Conservation (phyloP, 1,139 yeast species). For the Saccharomyces hybrid region DNA sequence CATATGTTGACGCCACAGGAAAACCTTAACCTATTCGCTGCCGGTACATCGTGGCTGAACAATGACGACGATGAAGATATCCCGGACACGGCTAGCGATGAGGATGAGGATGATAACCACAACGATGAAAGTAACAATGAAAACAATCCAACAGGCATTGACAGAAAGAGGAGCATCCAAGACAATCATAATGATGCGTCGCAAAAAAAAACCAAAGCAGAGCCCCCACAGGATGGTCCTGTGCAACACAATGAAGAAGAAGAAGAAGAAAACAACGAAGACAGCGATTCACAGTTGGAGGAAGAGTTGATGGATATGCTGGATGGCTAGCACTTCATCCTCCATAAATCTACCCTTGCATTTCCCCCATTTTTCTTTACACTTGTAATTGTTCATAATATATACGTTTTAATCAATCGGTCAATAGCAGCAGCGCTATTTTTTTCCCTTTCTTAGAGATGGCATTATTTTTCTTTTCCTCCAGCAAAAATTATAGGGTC, state of each 20-base stretch:
- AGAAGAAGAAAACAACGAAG: constrained; percentile 10
- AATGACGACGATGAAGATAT: constrained; percentile 32
- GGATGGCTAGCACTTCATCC: constrained; percentile 10
- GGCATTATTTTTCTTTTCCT: not conserved
- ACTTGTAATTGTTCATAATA: not conserved
- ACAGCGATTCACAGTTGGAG: constrained; percentile 34
- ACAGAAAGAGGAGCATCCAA: not conserved
- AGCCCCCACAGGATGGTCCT: constrained; percentile 6
- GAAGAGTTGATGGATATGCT: constrained; percentile 34
- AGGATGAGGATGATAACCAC: constrained; percentile 22
- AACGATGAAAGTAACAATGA: constrained; percentile 17
- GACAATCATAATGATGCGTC: constrained; percentile 3
- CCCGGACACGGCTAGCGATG: constrained; percentile 28
- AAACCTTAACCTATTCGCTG: constrained; percentile 24
- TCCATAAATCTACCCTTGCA: not conserved
- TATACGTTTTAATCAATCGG: not conserved
- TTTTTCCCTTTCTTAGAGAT: not conserved
- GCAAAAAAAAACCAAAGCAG: constrained; percentile 10
- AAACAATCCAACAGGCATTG: constrained; percentile 9
- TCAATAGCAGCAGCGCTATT: not conserved
- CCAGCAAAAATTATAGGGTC: not conserved
- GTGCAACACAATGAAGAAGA: constrained; percentile 2
- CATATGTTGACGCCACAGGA: constrained; percentile 20
- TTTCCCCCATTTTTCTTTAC: not conserved
- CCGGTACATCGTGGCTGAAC: constrained; percentile 32